Conservation (phyloP, 176 grass and related monocot genomes). For the Guadua angustifolia region DNA sequence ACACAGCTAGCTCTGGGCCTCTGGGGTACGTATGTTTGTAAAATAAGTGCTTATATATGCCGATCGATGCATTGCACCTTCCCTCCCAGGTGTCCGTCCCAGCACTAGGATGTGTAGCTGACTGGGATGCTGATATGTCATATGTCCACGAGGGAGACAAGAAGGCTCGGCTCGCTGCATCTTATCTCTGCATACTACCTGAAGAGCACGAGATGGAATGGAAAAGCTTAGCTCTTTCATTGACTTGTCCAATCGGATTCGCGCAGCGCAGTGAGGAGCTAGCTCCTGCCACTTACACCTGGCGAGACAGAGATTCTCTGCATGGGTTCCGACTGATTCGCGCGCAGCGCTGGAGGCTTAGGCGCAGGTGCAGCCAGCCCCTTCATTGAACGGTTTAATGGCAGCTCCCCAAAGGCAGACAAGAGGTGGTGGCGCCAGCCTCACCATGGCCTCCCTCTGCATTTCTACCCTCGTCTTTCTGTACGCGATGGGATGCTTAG, state of each 20-base stretch:
- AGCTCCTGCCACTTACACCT: constrained; percentile 31
- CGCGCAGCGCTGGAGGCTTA: background rate
- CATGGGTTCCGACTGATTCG: background rate
- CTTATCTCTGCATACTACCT: background rate
- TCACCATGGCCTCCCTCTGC: background rate
- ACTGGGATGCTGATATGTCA: background rate
- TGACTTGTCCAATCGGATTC: constrained; percentile 28
- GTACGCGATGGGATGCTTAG: background rate
- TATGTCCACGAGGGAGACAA: background rate
- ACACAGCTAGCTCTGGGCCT: background rate
- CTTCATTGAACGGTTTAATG: background rate
- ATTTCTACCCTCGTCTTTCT: background rate
- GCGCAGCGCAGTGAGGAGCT: background rate
- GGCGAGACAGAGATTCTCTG: constrained; percentile 33
- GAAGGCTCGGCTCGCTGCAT: background rate
- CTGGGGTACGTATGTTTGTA: background rate
- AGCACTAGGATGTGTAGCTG: background rate
- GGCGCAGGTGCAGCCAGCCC: background rate
- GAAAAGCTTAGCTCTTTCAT: background rate
- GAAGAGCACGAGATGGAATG: background rate
- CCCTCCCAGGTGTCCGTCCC: background rate
- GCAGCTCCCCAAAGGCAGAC: constrained; percentile 9
- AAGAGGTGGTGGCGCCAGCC: constrained; percentile 23
- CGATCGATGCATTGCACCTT: background rate
- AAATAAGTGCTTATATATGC: background rate